A percentile compares a stretch with the other conserved stretches of the same genome.
These are phyloP conservation scores for Stephanodiscus triporus DNA, from an alignment of 108 stramenopile genomes.

Conservation along the genomic window DNA sequence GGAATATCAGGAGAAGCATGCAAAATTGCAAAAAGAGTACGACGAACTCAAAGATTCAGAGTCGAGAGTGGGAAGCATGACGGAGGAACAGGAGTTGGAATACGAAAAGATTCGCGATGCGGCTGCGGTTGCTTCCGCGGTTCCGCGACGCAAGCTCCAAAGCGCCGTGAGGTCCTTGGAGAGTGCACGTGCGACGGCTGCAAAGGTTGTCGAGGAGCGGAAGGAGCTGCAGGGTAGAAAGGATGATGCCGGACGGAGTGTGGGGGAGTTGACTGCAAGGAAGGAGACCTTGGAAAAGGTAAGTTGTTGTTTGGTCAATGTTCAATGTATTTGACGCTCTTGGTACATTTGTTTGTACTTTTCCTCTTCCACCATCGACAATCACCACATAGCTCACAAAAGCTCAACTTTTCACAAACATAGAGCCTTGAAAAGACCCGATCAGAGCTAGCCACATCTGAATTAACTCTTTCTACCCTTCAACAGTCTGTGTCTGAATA, in stretches of 20 bases:
- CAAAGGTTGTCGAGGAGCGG: conserved; percentile 58
- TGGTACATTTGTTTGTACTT: not conserved
- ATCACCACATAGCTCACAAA: not conserved
- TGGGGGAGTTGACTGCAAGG: conserved; percentile 58
- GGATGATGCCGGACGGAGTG: conserved; percentile 59
- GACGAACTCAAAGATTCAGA: conserved; percentile 81
- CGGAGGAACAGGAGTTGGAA: conserved; percentile 81
- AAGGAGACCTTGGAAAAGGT: conserved; percentile 65
- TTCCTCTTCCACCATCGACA: not conserved
- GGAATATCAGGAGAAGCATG: conserved; percentile 52
- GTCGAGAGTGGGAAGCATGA: conserved; percentile 57
- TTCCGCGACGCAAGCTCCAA: conserved; percentile 61
- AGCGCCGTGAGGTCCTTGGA: conserved; percentile 62
- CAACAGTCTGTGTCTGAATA: conserved; percentile 57
- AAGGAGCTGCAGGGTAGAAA: conserved; percentile 59
- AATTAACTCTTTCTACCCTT: conserved; percentile 60
- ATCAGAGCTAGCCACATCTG: conserved; percentile 57
- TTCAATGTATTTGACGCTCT: not conserved
- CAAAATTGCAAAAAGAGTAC: conserved; percentile 74
- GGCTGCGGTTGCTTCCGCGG: conserved; percentile 82
- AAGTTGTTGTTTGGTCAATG: conserved; percentile 8
- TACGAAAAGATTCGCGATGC: conserved; percentile 83
- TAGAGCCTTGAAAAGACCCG: conserved; percentile 74
- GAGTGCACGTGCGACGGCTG: conserved; percentile 69
- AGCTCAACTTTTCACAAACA: conserved; percentile 2